phyloP scores from a whole-genome alignment of 83 land plant species.

The Picea abies region DNA sequence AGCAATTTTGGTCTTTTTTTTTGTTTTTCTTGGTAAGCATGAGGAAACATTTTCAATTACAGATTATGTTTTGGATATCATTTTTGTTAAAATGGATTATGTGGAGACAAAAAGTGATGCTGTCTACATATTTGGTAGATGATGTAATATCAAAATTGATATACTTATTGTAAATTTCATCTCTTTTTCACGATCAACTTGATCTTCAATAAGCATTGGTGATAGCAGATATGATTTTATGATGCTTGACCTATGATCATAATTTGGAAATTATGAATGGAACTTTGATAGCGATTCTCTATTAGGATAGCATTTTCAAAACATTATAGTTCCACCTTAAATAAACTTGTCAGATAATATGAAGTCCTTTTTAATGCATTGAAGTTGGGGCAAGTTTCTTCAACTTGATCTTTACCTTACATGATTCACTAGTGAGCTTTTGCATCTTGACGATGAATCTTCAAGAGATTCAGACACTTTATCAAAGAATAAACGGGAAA shows the following conservation, averaged over 20 bases:
- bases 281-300: no score
- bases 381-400: no score
- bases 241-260: not conserved
- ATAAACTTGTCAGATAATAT: no score
- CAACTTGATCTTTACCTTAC: no score
- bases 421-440: no score
- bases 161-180: not conserved
- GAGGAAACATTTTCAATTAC: not conserved
- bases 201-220: not conserved
- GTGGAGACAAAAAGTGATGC: not conserved
- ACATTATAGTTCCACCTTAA: no score
- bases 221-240: not conserved
- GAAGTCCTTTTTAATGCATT: no score
- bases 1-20: not conserved
- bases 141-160: not conserved
- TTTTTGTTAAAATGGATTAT: not conserved
- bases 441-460: no score
- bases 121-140: not conserved
- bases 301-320: no score
- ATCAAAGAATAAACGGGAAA: no score
- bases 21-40: not conserved
- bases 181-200: not conserved
- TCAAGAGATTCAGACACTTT: no score
- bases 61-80: not conserved
- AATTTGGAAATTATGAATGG: no score